Evolutionary conservation across 2,329 filamentous ascomycete species (phyloP).

Genomic region (Colletotrichum theobromicola): DNA sequence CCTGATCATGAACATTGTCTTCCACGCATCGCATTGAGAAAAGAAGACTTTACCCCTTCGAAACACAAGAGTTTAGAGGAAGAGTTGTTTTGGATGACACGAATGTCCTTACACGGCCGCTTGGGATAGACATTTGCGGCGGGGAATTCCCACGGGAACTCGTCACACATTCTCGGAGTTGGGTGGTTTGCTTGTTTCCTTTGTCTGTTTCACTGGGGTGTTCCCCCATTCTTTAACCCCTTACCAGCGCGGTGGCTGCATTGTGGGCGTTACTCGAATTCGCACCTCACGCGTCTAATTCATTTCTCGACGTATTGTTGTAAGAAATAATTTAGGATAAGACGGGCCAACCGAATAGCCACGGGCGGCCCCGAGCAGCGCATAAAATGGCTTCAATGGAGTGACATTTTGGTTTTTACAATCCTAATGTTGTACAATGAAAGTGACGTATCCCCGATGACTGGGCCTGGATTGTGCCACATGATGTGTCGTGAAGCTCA

Average conservation of each 20-base stretch:
- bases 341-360: background rate
- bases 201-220: background rate
- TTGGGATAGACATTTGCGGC: background rate
- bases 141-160: background rate
- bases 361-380: background rate
- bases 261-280: background rate
- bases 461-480: background rate
- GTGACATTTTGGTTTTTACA: background rate
- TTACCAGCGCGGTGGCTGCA: constrained; percentile 4
- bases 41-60: background rate
- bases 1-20: constrained; percentile 84
- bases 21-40: constrained; percentile 66
- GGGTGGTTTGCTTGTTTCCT: background rate
- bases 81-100: background rate
- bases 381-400: background rate
- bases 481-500: background rate
- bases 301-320: background rate
- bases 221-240: background rate
- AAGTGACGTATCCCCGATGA: background rate
- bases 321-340: background rate
- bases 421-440: constrained; percentile 1
- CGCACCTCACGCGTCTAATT: background rate
- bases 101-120: background rate
- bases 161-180: constrained; percentile 10
- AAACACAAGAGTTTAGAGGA: background rate